phyloP scores from a whole-genome alignment of 208 protist species.

The Leishmania tarentolae region DNA sequence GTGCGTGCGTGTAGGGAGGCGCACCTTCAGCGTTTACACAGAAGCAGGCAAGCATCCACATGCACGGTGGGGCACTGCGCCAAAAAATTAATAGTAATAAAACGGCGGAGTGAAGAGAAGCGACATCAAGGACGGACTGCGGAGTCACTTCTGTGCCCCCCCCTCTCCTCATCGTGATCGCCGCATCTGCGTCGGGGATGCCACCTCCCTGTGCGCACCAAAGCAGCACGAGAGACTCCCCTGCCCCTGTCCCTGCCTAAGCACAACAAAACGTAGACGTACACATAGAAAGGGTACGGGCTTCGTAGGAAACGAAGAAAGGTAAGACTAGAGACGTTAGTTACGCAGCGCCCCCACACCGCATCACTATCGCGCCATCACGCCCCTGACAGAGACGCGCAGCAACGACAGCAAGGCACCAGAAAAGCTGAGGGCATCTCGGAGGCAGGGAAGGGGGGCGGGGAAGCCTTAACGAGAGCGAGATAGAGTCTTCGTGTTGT shows the following conservation, averaged over 20 bases:
- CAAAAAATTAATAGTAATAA: too few species aligned
- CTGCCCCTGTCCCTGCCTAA: not conserved
- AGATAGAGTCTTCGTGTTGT: not conserved
- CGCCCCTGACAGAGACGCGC: not conserved
- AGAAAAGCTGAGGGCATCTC: not conserved
- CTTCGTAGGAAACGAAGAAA: not conserved
- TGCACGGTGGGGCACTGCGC: not conserved
- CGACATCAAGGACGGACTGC: not conserved
- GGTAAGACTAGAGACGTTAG: not conserved
- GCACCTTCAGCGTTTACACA: not conserved
- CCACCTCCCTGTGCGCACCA: not conserved
- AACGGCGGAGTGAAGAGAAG: not conserved
- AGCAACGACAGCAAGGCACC: not conserved
- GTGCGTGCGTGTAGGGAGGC: not conserved
- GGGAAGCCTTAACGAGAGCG: not conserved
- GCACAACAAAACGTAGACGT: not conserved
- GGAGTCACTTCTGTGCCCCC: not conserved
- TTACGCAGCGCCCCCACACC: not conserved
- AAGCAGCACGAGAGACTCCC: not conserved
- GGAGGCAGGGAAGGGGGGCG: not conserved
- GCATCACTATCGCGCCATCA: too few species aligned
- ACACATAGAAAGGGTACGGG: not conserved
- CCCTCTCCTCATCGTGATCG: not conserved
- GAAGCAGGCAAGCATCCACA: not conserved
- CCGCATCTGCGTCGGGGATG: not conserved